Base-by-base conservation (phyloP, 2,329 filamentous ascomycete species). In the Botryotinia calthae region DNA sequence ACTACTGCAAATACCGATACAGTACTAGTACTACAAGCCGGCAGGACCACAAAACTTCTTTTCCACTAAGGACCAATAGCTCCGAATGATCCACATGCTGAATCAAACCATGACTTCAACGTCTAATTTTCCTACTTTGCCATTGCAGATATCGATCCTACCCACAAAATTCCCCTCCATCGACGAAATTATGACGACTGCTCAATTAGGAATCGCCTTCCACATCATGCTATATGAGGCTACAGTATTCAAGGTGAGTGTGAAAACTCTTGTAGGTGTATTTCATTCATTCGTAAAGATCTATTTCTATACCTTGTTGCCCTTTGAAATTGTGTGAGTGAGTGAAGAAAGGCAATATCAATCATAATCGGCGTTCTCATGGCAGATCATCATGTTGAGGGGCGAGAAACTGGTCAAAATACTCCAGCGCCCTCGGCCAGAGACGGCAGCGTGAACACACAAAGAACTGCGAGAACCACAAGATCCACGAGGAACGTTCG, bases 371-470 rank as follows among this genome's bases (percentile, higher is more conserved):
- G 22, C 10, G 10, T n/a, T 31, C 34, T 34, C 40, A 72, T 72
- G 70, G 63, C 70, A 42, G 70, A 67, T 48, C 28, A 66, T 40
- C 48, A 20, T 4, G 31, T 51, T 20, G 54, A 46, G 40, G 70
- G 46, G 31, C 63, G 37, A 40, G 34, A 48, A 20, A 18, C 62
- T 67, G 48, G 37, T 61, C 51, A 34, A 18, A 68, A 42, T 25
- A 40, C n/a, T 34, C 25, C 48, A 25, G 44, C 42, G 25, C 62
- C 63, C 9, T 44, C 63, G n/a, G n/a, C 28, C n/a, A 68, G 70
- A n/a, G 28, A 67, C 12, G 63, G 28, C 18, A 72, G 70, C 31
- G 42, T 44, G 9, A 59, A 67, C 48, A 61, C 70, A 48, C 70
- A 72, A 31, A 59, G 22, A 37, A 59, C 40, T 28, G 25, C 51